Evolutionary conservation across 495 filamentous ascomycete genomes (phyloP), one percentile per base, ranked within the genome.

Genomic region (Pyrenopolyporus hunteri): DNA sequence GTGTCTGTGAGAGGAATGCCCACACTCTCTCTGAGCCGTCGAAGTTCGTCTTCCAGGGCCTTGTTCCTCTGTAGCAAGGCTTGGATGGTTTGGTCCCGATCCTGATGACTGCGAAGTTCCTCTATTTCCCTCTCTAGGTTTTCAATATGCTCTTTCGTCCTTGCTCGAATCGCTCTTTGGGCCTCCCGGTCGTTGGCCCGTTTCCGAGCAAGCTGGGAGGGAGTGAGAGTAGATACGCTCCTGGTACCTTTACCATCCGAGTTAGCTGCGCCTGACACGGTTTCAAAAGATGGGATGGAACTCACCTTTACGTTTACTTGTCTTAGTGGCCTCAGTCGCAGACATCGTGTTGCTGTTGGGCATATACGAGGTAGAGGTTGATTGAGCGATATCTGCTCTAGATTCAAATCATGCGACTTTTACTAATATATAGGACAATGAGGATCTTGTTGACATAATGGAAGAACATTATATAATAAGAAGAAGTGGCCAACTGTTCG

Each of bases 151-250:
- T 85, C 79, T 65, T 91, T 93, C 8, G 88, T 95, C 54, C 92
- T 81, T 64, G 90, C 87, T 11, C 92, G 82, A 55, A 95, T 96
- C 13, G 89, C 90, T 44, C 89, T 84, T 71, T 96, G 92, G 13
- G 92, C 92, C 73, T 93, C 89, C 33, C 92, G 84, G 70, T 96
- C 92, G 73, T 95, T 95, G 67, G 89, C 90, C 51, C 92, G 83
- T 74, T 96, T 96, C 68, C 88, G 84, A 5, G 82, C 86, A 42
- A 90, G 77, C 69, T 91, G 88, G 19, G 85, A 81, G n/a, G 85
- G 83, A 9, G 86, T 89, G 58, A 91, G 82, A 55, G 86, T 90
- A 47, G 87, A 85, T 14, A 92, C 87, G 32, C 87, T 87, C 52
- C 88, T 78, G 20, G 84, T 82, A n/a, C 83, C 86, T 81, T 31